These are phyloP conservation scores for Lichtheimia ramosa DNA, from an alignment of 371 early-diverging fungal species.

Conservation along the genomic window DNA sequence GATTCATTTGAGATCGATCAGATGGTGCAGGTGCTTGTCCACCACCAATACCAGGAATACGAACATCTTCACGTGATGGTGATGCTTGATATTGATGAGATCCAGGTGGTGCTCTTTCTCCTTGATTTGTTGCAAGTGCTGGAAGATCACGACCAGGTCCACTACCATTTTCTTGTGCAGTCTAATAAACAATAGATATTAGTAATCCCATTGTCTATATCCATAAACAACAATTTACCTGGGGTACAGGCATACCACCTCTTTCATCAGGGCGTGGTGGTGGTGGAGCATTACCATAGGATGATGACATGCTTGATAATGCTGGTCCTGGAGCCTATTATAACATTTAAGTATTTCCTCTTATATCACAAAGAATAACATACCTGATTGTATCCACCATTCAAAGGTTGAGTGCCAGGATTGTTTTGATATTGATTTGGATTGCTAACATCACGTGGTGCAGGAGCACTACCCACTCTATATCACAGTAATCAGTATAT, in stretches of 20 bases:
- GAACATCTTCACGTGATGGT: conserved; percentile 36
- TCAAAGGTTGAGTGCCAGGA: conserved; percentile 28
- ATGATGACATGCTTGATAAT: conserved; percentile 35
- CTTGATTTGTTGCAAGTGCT: conserved; percentile 26
- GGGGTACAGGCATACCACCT: conserved; percentile 29
- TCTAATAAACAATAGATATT: not conserved
- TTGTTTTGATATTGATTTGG: conserved; percentile 49
- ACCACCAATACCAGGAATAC: conserved; percentile 47
- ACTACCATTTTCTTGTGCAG: conserved; percentile 22
- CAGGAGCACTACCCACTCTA: conserved; percentile 51
- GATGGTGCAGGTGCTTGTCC: conserved; percentile 51
- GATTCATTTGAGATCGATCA: conserved; percentile 56
- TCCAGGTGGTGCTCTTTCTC: conserved; percentile 34
- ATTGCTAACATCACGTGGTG: conserved; percentile 64
- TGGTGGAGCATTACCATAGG: conserved; percentile 11
- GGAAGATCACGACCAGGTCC: conserved; percentile 48
- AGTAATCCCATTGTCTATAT: conserved; percentile 1
- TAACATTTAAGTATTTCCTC: not conserved
- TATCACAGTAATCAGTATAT: conserved; percentile 8
- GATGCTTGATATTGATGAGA: conserved; percentile 21
- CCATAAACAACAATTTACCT: conserved; percentile 12
- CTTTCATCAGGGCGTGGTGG: conserved; percentile 23
- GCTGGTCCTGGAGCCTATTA: conserved; percentile 33
- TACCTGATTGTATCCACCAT: conserved; percentile 31
- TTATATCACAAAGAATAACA: not conserved